Conservation (phyloP, 78 protist species). For the Guillardia theta region DNA sequence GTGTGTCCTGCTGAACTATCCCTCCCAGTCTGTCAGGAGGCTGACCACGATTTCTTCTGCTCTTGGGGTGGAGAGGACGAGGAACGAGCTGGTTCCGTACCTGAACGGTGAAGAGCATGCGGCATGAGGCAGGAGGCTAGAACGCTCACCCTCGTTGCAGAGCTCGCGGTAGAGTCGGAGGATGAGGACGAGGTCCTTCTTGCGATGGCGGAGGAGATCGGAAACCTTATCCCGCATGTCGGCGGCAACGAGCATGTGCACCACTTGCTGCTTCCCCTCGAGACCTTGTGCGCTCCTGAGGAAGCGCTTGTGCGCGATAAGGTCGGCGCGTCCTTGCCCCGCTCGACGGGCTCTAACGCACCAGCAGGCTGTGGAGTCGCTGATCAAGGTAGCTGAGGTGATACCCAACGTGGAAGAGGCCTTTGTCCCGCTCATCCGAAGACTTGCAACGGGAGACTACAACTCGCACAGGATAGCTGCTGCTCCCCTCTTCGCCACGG, state of each 20-base stretch:
- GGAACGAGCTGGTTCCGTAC: conserved; percentile 91
- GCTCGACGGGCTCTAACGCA: not conserved
- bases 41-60: conserved; percentile 90
- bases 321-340: conserved; percentile 51
- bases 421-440: conserved; percentile 67
- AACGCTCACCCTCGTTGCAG: not conserved
- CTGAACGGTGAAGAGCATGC: conserved; percentile 70
- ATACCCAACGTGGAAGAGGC: conserved; percentile 60
- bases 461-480: conserved; percentile 92
- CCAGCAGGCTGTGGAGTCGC: conserved; percentile 82
- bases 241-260: conserved; percentile 88
- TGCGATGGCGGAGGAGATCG: conserved; percentile 91
- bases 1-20: not conserved
- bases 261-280: conserved; percentile 82
- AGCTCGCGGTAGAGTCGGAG: conserved; percentile 60
- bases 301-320: conserved; percentile 94
- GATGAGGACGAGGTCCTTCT: conserved; percentile 95
- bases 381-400: conserved; percentile 60
- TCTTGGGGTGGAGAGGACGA: conserved; percentile 91
- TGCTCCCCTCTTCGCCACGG: conserved; percentile 78
- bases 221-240: conserved; percentile 80
- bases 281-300: conserved; percentile 85
- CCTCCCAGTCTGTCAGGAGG: conserved; percentile 44
- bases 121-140: not conserved
- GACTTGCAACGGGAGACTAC: conserved; percentile 88